Conservation (phyloP, 2,329 filamentous ascomycete genomes). For the Fusarium euwallaceae region DNA sequence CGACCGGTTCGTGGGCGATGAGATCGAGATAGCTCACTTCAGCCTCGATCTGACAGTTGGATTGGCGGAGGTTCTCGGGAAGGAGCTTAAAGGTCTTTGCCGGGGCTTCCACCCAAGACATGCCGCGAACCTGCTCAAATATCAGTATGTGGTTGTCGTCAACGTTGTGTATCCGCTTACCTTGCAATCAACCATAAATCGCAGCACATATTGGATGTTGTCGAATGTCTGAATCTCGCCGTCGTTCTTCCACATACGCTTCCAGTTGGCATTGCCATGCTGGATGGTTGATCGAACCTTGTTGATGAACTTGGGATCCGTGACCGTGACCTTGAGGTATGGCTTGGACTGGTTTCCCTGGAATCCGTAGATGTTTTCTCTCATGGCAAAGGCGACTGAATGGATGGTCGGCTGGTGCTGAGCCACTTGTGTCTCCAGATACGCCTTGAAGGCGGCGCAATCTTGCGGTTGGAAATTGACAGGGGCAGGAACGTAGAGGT, state of each 20-base stretch:
- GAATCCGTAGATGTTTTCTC: conserved; percentile 94
- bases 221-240: conserved; percentile 90
- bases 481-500: conserved; percentile 93
- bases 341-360: conserved; percentile 93
- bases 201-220: conserved; percentile 92
- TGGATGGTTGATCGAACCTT: conserved; percentile 83
- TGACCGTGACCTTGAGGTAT: conserved; percentile 94
- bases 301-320: conserved; percentile 86
- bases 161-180: conserved; percentile 57
- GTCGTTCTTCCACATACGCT: conserved; percentile 83
- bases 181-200: conserved; percentile 98
- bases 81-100: conserved; percentile 80
- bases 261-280: conserved; percentile 84
- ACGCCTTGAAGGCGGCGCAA: conserved; percentile 82
- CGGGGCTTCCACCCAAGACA: conserved; percentile 96
- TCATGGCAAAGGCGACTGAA: conserved; percentile 83
- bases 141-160: conserved; percentile 30
- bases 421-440: conserved; percentile 83
- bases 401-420: conserved; percentile 81
- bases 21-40: conserved; percentile 85
- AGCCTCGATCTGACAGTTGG: conserved; percentile 97
- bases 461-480: conserved; percentile 83
- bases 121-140: conserved; percentile 78
- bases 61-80: conserved; percentile 76
- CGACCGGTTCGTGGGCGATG: conserved; percentile 87